Conservation (phyloP, 1,284 basidiomycete species). For the Ceratobasidium theobromae region DNA sequence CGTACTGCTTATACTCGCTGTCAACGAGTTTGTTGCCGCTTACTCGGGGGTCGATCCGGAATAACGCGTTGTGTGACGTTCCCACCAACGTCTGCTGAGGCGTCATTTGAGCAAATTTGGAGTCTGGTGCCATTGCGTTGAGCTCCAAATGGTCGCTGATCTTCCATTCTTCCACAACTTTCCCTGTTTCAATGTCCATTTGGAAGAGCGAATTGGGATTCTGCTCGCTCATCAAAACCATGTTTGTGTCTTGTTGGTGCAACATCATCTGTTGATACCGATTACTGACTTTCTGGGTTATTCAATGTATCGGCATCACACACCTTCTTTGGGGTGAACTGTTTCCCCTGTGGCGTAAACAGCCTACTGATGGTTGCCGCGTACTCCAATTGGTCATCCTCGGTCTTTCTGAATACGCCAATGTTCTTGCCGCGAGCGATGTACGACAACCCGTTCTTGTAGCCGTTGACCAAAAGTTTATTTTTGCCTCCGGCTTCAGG, state of each 20-base stretch:
- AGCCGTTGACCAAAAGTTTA: slow-evolving; percentile 90
- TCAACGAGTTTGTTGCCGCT: slow-evolving; percentile 93
- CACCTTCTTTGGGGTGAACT: slow-evolving; percentile 86
- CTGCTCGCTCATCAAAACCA: slow-evolving; percentile 88
- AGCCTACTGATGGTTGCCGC: slow-evolving; percentile 87
- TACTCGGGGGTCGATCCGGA: slow-evolving; percentile 94
- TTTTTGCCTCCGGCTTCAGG: slow-evolving; percentile 66
- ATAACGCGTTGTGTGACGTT: slow-evolving; percentile 89
- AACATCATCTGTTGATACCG: slow-evolving; percentile 80
- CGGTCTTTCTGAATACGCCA: slow-evolving; percentile 90
- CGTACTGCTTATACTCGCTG: slow-evolving; percentile 95
- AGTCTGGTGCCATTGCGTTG: slow-evolving; percentile 87
- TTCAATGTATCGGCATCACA: slow-evolving; percentile 33
- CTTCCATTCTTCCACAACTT: slow-evolving; percentile 99
- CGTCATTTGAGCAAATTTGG: slow-evolving; percentile 94
- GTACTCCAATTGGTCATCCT: slow-evolving; percentile 81
- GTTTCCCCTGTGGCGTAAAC: slow-evolving; percentile 77
- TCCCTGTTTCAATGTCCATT: slow-evolving; percentile 94
- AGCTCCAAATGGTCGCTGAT: slow-evolving; percentile 87
- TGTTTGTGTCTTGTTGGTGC: slow-evolving; percentile 94
- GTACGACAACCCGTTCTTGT: slow-evolving; percentile 94
- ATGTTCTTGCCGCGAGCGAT: slow-evolving; percentile 96
- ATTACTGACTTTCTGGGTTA: background rate
- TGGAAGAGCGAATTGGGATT: slow-evolving; percentile 86
- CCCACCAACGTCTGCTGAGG: slow-evolving; percentile 92